A percentile compares a stretch with the other conserved stretches of the same genome.
phyloP scores from a whole-genome alignment of 176 grass and related monocot species.

The Triticum turgidum region DNA sequence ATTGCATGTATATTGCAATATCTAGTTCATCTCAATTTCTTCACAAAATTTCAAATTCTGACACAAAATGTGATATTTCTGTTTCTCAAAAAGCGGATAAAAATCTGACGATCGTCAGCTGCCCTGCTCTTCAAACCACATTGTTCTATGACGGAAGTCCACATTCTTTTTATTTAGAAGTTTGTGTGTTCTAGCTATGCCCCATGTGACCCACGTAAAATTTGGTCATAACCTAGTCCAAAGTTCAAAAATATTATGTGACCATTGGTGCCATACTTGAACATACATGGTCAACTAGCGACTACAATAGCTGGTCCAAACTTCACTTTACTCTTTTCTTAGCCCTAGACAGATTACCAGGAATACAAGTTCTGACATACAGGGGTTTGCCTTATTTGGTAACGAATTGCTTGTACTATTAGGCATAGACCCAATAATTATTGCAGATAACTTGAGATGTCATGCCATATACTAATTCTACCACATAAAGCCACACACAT shows the following conservation, averaged over 20 bases:
- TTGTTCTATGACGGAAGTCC: not conserved
- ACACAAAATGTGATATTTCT: not conserved
- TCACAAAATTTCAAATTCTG: not conserved
- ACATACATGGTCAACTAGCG: not conserved
- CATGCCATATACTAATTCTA: conserved; percentile 2
- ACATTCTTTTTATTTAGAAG: not conserved
- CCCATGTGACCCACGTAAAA: not conserved
- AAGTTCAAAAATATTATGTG: not conserved
- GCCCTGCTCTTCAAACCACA: not conserved
- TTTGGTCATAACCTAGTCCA: not conserved
- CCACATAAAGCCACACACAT: not conserved
- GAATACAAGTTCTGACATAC: not conserved
- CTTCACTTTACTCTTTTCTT: not conserved
- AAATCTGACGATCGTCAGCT: not conserved
- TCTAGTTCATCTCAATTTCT: not conserved
- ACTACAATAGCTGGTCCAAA: not conserved
- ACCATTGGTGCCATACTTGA: not conserved
- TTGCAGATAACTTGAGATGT: not conserved
- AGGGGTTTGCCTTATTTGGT: not conserved
- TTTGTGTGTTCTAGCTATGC: not conserved
- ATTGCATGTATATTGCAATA: not conserved
- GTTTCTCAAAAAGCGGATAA: not conserved
- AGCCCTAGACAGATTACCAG: not conserved
- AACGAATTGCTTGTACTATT: not conserved
- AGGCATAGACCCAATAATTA: not conserved